These are phyloP conservation scores for Aspergillus tanneri DNA, from an alignment of 2,329 filamentous ascomycete genomes.

Conservation along the genomic window DNA sequence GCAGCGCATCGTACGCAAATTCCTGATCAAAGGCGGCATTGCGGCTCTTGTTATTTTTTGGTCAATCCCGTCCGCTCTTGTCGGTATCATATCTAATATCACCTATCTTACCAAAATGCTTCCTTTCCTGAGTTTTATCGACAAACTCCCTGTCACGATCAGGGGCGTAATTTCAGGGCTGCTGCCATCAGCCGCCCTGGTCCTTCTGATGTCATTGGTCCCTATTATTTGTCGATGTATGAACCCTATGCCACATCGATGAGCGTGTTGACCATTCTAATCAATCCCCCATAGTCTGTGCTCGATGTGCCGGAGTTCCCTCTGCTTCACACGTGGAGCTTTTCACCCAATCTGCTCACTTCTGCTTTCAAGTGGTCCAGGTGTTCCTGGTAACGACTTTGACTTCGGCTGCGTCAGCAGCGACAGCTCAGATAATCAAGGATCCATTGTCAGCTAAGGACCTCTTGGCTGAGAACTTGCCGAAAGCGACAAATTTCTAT, in stretches of 20 bases:
- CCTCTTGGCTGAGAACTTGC: constrained; percentile 71
- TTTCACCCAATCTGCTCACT: constrained; percentile 88
- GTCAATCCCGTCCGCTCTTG: constrained; percentile 70
- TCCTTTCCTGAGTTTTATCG: constrained; percentile 71
- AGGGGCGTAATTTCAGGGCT: constrained; percentile 81
- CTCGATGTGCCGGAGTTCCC: constrained; percentile 75
- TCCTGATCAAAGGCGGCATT: constrained; percentile 68
- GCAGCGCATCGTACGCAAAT: constrained; percentile 72
- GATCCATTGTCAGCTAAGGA: constrained; percentile 63
- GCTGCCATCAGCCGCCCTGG: constrained; percentile 73
- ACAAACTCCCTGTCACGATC: constrained; percentile 66
- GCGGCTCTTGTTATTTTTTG: constrained; percentile 83
- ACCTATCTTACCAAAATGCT: constrained; percentile 57
- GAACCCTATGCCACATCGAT: constrained; percentile 16
- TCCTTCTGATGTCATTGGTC: constrained; percentile 82
- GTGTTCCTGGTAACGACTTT: constrained; percentile 87
- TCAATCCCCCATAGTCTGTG: constrained; percentile 57
- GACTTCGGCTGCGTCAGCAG: constrained; percentile 74
- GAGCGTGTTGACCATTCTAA: neutral
- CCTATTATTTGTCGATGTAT: constrained; percentile 75
- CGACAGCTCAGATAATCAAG: constrained; percentile 63
- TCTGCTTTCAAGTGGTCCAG: constrained; percentile 69
- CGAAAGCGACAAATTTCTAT: constrained; percentile 90
- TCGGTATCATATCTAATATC: constrained; percentile 86
- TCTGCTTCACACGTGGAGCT: constrained; percentile 78